A percentile compares a stretch with the other conserved stretches of the same genome.
Conservation (phyloP, 1,284 basidiomycete genomes). For the Ganoderma leucocontextum region DNA sequence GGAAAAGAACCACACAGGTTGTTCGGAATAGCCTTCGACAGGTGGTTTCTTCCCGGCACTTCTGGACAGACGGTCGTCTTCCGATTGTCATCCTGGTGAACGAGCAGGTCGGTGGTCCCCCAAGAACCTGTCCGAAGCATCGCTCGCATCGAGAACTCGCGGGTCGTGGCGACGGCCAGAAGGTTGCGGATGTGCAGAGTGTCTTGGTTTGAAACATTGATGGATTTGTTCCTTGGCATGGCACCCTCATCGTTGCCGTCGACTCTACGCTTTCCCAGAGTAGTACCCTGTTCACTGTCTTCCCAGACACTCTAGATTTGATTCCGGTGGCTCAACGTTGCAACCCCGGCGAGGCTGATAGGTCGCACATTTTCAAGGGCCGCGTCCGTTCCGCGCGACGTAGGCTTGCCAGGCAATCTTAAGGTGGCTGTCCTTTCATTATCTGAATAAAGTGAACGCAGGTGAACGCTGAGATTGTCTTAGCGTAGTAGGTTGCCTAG, state of each 20-base stretch:
- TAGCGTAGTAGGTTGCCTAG: constrained; percentile 6
- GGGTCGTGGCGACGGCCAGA: background rate
- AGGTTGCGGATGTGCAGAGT: background rate
- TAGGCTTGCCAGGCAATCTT: background rate
- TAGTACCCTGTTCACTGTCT: background rate
- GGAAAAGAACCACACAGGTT: background rate
- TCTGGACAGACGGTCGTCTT: background rate
- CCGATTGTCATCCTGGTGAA: background rate
- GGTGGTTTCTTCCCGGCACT: background rate
- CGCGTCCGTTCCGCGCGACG: constrained; percentile 18
- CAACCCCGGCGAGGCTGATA: constrained; percentile 1
- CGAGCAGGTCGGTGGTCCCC: background rate
- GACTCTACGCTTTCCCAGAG: background rate
- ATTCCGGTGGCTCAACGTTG: no score
- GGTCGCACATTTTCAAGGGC: constrained; percentile 13
- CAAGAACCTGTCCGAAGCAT: background rate
- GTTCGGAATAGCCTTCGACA: background rate
- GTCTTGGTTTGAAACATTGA: background rate
- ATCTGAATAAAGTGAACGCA: background rate
- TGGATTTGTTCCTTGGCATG: constrained; percentile 9
- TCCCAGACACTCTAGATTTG: background rate
- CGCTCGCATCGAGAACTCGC: background rate
- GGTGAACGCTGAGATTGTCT: background rate
- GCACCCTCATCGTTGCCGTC: background rate
- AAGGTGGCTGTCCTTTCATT: constrained; percentile 12